Evolutionary conservation across 768 basidiomycete genomes (phyloP).

Genomic region (Vararia minispora): DNA sequence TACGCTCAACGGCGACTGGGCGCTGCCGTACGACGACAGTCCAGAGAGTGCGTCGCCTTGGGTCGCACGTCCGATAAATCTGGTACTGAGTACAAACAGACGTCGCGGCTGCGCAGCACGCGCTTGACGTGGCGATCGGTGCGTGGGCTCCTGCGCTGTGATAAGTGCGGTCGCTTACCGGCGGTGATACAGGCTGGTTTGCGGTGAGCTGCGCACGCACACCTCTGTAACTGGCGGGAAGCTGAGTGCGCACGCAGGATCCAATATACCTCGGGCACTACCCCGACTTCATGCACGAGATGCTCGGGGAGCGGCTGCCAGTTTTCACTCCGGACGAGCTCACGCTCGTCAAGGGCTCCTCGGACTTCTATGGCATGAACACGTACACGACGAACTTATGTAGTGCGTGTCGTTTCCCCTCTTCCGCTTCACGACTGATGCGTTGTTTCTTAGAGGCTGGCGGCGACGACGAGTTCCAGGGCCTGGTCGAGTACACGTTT

Average conservation of each 20-base stretch:
- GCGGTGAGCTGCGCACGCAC: slow-evolving; percentile 25
- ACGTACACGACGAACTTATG: slow-evolving; percentile 60
- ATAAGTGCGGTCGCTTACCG: too few species aligned
- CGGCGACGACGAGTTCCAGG: slow-evolving; percentile 62
- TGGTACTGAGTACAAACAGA: slow-evolving; percentile 27
- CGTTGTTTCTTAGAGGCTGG: slow-evolving; percentile 35
- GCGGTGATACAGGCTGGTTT: slow-evolving; percentile 45
- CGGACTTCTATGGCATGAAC: slow-evolving; percentile 71
- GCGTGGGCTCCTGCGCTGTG: slow-evolving; percentile 18
- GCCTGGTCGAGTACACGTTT: slow-evolving; percentile 54
- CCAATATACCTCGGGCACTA: slow-evolving; percentile 68
- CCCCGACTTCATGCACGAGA: slow-evolving; percentile 50
- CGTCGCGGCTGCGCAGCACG: slow-evolving; percentile 57
- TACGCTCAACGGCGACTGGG: slow-evolving; percentile 69
- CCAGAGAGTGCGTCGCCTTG: slow-evolving; percentile 44
- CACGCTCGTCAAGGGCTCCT: slow-evolving; percentile 50
- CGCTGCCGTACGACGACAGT: slow-evolving; percentile 58
- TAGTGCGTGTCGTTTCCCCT: slow-evolving; percentile 15
- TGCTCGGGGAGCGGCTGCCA: slow-evolving; percentile 48
- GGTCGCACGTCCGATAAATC: neutral
- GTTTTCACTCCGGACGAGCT: slow-evolving; percentile 48
- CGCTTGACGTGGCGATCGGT: slow-evolving; percentile 65
- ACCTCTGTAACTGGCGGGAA: neutral
- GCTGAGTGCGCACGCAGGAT: slow-evolving; percentile 27
- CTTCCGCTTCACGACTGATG: neutral